Evolutionary conservation across 257 asterid genomes (phyloP), one percentile per base, ranked within the genome.

Genomic region (Paraleonurus japonicus): DNA sequence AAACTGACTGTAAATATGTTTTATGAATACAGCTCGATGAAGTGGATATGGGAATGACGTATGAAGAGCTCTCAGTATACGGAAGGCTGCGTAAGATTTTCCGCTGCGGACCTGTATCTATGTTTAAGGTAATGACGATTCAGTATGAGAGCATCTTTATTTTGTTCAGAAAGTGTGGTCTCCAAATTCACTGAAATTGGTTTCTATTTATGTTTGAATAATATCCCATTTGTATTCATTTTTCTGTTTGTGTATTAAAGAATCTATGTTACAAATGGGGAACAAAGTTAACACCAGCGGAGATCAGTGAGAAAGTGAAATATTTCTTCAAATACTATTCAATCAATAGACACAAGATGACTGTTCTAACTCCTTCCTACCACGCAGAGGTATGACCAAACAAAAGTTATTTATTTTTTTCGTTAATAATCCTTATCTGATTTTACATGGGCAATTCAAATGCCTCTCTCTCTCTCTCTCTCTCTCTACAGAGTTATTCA

Each of bases 21-120:
- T 53, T 57, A 61, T 81, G 65, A 62, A 64, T 77, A 57, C 88
- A 94, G 99, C 83, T 92, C 65, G 99, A 91, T 77, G 99, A 94
- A 83, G 98, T 91, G 83, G 98, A 94, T 77, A 91, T 89, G 95
- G 99, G 96, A 67, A 91, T 94, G 96, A 86, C 97, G 41, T 89
- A 91, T 57, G 97, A 91, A 55, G 99, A 39, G 47, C n/a, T 39
- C 47, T 39, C 47, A 39, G 47, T 39, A 39, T 39, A 39, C 4
- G 47, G 47, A 39, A 39, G 47, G 47, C 47, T 39, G 47, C 47
- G n/a, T 39, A 39, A 39, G n/a, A 39, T 39, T 11, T 94, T 88
- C 87, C 92, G 96, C 23, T 89, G 96, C 32, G 99, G 97, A 24
- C 99, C 99, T 43, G 92, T 41, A 41, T 41, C 17, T 41, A 41